A percentile compares a stretch with the other conserved stretches of the same genome.
Conservation (phyloP, 2,329 filamentous ascomycete genomes). For the Verticillium klebahnii region DNA sequence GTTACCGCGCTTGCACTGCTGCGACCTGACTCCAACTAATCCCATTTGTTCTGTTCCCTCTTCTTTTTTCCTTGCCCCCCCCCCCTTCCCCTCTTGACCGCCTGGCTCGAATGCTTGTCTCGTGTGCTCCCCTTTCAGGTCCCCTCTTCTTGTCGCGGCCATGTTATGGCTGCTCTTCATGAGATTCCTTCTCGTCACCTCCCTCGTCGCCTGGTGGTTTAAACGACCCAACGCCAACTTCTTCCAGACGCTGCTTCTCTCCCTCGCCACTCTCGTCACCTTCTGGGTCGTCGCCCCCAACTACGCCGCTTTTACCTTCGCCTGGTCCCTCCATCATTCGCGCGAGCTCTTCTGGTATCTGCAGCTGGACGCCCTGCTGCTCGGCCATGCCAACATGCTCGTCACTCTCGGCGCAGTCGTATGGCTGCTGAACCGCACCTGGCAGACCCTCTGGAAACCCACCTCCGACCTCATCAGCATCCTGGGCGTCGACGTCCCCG, state of each 20-base stretch:
- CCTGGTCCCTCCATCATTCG: conserved; percentile 11
- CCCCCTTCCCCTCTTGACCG: conserved; percentile 1
- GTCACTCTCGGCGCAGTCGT: conserved; percentile 47
- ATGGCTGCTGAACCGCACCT: conserved; percentile 74
- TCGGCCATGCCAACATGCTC: conserved; percentile 50
- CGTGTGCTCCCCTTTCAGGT: conserved; percentile 2
- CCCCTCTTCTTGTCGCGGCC: conserved; percentile 9
- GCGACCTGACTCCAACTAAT: conserved; percentile 6
- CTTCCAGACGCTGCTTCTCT: conserved; percentile 10
- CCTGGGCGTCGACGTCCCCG: conserved; percentile 89
- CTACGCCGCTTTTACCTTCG: conserved; percentile 8
- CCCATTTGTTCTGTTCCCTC: conserved; percentile 9
- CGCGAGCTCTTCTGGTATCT: conserved; percentile 18
- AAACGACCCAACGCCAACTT: conserved; percentile 9
- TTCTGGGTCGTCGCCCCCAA: conserved; percentile 12
- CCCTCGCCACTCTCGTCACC: conserved; percentile 9
- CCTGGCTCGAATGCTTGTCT: neutral
- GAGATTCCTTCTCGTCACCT: conserved; percentile 14
- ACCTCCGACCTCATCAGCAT: conserved; percentile 88
- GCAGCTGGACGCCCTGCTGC: conserved; percentile 40
- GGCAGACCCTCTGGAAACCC: conserved; percentile 84
- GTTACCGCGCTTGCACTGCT: conserved; percentile 5
- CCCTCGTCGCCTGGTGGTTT: conserved; percentile 15
- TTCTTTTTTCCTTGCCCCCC: conserved; percentile 3
- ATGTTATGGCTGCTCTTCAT: conserved; percentile 15